These are phyloP conservation scores for Zygosaccharomyces pseudorouxii DNA, from an alignment of 805 yeast species.

Conservation along the genomic window DNA sequence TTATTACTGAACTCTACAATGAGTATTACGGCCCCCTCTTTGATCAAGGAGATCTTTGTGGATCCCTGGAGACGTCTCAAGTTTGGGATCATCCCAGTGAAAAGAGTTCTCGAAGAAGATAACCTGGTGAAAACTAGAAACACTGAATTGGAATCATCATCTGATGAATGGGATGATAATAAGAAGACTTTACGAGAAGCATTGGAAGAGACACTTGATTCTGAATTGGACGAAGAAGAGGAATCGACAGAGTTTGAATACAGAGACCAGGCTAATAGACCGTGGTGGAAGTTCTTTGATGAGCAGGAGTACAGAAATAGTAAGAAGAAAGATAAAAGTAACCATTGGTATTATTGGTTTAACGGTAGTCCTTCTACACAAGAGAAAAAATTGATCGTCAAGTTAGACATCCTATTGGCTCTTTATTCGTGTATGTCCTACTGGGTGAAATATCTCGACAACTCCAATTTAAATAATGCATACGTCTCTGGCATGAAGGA, in stretches of 20 bases:
- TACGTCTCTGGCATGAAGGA: slow-evolving; percentile 61
- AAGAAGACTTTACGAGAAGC: background rate
- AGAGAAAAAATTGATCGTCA: slow-evolving; percentile 41
- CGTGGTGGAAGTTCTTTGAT: slow-evolving; percentile 55
- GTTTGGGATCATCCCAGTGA: slow-evolving; percentile 35
- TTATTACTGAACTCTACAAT: too few relatives aligned
- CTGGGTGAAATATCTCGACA: slow-evolving; percentile 64
- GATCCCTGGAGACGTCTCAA: slow-evolving; percentile 34
- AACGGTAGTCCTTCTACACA: slow-evolving; percentile 45
- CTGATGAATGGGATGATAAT: background rate
- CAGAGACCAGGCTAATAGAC: slow-evolving; percentile 50
- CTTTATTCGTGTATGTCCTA: slow-evolving; percentile 55
- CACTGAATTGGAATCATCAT: background rate
- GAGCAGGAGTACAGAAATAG: slow-evolving; percentile 57
- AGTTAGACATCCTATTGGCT: slow-evolving; percentile 49
- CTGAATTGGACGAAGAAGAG: slow-evolving; percentile 1
- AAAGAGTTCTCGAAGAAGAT: slow-evolving; percentile 28
- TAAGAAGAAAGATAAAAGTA: slow-evolving; percentile 25
- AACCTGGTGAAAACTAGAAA: background rate
- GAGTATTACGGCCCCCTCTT: background rate
- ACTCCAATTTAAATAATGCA: slow-evolving; percentile 57
- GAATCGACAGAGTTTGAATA: slow-evolving; percentile 33
- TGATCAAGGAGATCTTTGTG: slow-evolving; percentile 17
- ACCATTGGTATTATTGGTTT: slow-evolving; percentile 54
- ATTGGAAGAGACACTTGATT: slow-evolving; percentile 2